phyloP scores from a whole-genome alignment of 2,329 filamentous ascomycete species.

The Emericellopsis atlantica region DNA sequence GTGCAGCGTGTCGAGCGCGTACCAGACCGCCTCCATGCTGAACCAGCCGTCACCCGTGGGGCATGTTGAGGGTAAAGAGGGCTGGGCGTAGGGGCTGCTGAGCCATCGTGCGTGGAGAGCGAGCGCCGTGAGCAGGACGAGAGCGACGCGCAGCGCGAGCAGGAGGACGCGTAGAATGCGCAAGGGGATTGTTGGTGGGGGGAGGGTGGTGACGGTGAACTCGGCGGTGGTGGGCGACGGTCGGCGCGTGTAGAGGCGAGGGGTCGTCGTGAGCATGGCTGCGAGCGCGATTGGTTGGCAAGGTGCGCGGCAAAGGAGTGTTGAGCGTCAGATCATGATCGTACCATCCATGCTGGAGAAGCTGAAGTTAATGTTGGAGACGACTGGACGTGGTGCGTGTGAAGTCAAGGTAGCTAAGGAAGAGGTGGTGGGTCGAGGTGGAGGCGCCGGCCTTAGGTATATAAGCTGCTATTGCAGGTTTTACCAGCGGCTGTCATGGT shows the following conservation, averaged over 20 bases:
- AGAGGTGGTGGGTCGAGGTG: too few species aligned
- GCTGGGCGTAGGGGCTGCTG: conserved; percentile 14
- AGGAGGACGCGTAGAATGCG: conserved; percentile 31
- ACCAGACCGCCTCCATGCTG: conserved; percentile 11
- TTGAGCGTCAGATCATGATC: background rate
- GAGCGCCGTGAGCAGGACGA: conserved; percentile 28
- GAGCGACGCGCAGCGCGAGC: conserved; percentile 27
- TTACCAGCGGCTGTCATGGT: conserved; percentile 46
- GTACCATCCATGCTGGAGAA: background rate
- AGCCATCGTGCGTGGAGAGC: conserved; percentile 37
- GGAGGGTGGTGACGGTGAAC: conserved; percentile 80
- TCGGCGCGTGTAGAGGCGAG: conserved; percentile 48
- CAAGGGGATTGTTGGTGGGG: conserved; percentile 34
- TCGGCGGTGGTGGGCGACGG: conserved; percentile 83
- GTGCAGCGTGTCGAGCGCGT: conserved; percentile 11
- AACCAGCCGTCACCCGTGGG: conserved; percentile 5
- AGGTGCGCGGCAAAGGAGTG: background rate
- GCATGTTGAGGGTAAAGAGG: conserved; percentile 6
- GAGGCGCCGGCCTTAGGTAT: conserved; percentile 3
- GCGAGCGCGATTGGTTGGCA: too few species aligned
- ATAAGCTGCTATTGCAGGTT: conserved; percentile 8
- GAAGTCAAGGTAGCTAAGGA: too few species aligned
- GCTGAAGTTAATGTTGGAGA: background rate
- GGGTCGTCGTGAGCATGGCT: conserved; percentile 48
- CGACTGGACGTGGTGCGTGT: too few species aligned